phyloP scores from a whole-genome alignment of 495 filamentous ascomycete species.

The Penicillium macrosclerotiorum region DNA sequence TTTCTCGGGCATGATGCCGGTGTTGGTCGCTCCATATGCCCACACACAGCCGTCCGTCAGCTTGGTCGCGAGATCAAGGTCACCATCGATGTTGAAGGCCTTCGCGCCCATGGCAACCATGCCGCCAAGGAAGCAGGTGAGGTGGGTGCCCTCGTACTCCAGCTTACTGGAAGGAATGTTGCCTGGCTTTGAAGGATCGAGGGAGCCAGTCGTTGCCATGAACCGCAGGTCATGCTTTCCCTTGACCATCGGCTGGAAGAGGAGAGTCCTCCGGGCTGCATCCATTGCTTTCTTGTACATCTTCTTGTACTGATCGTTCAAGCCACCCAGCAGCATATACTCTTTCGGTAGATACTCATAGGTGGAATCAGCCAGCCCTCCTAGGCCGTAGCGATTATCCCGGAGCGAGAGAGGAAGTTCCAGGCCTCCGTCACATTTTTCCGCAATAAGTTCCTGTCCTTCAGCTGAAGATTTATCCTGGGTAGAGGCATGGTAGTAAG shows the following conservation, averaged over 20 bases:
- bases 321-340: conserved; percentile 73
- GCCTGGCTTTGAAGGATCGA: conserved; percentile 22
- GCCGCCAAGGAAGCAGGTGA: conserved; percentile 88
- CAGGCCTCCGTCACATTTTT: conserved; percentile 32
- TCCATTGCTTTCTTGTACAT: conserved; percentile 77
- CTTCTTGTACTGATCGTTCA: conserved; percentile 72
- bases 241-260: conserved; percentile 83
- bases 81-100: conserved; percentile 73
- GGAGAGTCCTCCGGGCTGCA: conserved; percentile 68
- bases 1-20: conserved; percentile 88
- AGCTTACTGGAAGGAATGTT: conserved; percentile 19
- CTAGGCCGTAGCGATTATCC: conserved; percentile 63
- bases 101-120: conserved; percentile 92
- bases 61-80: conserved; percentile 77
- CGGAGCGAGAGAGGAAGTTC: conserved; percentile 18
- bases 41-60: conserved; percentile 93
- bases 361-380: conserved; percentile 82
- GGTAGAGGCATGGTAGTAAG: conserved; percentile 12
- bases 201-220: conserved; percentile 53
- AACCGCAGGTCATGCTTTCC: conserved; percentile 75
- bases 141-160: conserved; percentile 66
- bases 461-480: neutral
- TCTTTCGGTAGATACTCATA: conserved; percentile 96
- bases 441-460: neutral
- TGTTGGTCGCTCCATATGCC: conserved; percentile 78